Base-by-base conservation (phyloP, 2,329 filamentous ascomycete species). In the Fusarium clavum region DNA sequence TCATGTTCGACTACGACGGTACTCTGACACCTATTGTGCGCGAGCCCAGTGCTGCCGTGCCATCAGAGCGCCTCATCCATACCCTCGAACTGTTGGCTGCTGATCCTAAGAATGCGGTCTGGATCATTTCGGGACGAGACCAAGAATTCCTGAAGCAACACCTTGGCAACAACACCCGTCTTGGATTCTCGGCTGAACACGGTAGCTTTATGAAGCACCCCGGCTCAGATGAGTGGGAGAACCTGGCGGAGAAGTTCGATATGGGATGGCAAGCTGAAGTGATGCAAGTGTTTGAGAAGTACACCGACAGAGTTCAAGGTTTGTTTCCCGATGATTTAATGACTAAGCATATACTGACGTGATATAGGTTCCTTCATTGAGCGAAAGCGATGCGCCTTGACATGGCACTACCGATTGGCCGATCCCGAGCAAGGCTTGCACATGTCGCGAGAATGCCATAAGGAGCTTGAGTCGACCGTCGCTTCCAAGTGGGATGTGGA, bases 1-100 rank as follows among this genome's bases (percentile, higher is more conserved):
- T 98, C 84, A 95, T 99, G 93, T 98, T 98, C 78, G 96, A 99
- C 82, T 99, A 99, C 76, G 96, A 99, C 78, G 96, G 96, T 49
- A 99, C 96, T 1, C 87, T 99, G 57, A 98, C 96, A 6, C 93
- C 94, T 1, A 98, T 99, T 74, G 96, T 98, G 58, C 91, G 92
- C 73, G 94, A 98, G 76, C 96, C 96, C 3, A 91, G 92, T 71
- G 91, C 94, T 8, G 96, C 96, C 5, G 90, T 98, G 41, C 96
- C 96, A 0, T 95, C 94, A 1, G 91, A 94, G 73, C 89, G 91
- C 24, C 88, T 98, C 24, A 90, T 97, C 51, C 88, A 90, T 30
- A 94, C 92, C 2, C 85, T 99, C 63, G 93, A 92, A 78, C 87
- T 88, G 13, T 85, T 99, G 44, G 92, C 94, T 1, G 86, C 91